Evolutionary conservation across 2,329 filamentous ascomycete species (phyloP), one percentile per base, ranked within the genome.

Genomic region (Grosmannia huntii): DNA sequence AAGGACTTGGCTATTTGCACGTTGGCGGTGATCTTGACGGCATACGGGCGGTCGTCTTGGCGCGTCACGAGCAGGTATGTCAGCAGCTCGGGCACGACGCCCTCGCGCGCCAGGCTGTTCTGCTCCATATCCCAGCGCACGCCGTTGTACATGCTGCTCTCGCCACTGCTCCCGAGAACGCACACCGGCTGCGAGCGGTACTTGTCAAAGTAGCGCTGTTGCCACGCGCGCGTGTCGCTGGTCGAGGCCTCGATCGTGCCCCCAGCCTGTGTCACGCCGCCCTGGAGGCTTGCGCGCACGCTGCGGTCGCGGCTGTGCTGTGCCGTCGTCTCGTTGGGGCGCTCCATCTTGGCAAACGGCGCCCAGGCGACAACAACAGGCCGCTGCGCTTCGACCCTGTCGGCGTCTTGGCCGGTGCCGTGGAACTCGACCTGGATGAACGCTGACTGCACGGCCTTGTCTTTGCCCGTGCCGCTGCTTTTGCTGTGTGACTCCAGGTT

Each of bases 351-450:
- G 51, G 51, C 46, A 46, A 57, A 60, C 28, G 59, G 59, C 46
- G 59, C 59, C 59, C 59, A 60, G 36, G 51, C 59, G n/a, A 57
- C 46, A 4, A 60, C 55, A 23, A 44, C 44, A 21, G 57, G 57
- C 25, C 31, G 52, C 54, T 57, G 38, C 16, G 58, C 55, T 5
- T 21, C 49, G 33, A 48, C 36, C 36, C 5, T 41, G 36, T 41
- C 16, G 36, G 36, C 36, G 16, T 41, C 36, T 11, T 41, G 36
- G 36, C 36, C 36, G 36, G 36, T 41, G 36, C 36, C 36, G 36
- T 41, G 36, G 36, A 41, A 41, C 36, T 41, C 36, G 16, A 41
- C 36, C 36, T 41, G 36, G 36, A 41, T 41, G 36, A 4, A 11
- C 36, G 36, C 36, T 11, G 36, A 41, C 11, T 41, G 36, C 36